Conservation (phyloP, 164 flowering plant genomes). For the Dillenia suffruticosa region DNA sequence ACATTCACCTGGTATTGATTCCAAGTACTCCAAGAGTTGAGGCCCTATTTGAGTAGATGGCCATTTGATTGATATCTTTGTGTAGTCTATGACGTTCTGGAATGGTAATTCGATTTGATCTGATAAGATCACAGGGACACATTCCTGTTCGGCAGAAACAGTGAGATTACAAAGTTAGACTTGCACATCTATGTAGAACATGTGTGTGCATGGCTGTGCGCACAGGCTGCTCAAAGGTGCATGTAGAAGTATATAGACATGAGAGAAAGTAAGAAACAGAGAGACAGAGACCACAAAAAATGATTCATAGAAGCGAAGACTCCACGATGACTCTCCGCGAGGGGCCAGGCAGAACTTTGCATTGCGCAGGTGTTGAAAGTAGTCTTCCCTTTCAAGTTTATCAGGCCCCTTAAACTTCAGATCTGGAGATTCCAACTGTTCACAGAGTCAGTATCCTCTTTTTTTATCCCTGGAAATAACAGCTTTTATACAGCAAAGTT, state of each 20-base stretch:
- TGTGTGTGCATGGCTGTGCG: background rate
- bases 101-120: conserved; percentile 92
- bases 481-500: no score
- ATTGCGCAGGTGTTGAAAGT: conserved; percentile 84
- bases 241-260: background rate
- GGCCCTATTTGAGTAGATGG: conserved; percentile 71
- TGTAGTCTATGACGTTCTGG: conserved; percentile 81
- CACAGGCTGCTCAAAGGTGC: background rate
- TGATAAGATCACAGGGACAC: conserved; percentile 89
- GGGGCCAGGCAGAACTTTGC: conserved; percentile 97
- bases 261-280: conserved; percentile 24
- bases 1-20: conserved; percentile 73
- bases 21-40: conserved; percentile 70
- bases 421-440: conserved; percentile 98
- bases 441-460: conserved; percentile 31
- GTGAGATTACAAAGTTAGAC: background rate
- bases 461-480: conserved; percentile 2
- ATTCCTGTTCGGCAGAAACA: conserved; percentile 53
- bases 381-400: conserved; percentile 66
- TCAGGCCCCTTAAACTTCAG: conserved; percentile 86
- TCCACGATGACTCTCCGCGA: conserved; percentile 99
- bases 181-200: background rate
- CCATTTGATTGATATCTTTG: conserved; percentile 87
- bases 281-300: conserved; percentile 80
- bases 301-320: conserved; percentile 91